Evolutionary conservation across 2,329 filamentous ascomycete genomes (phyloP).

Genomic region (Fusarium chaquense): DNA sequence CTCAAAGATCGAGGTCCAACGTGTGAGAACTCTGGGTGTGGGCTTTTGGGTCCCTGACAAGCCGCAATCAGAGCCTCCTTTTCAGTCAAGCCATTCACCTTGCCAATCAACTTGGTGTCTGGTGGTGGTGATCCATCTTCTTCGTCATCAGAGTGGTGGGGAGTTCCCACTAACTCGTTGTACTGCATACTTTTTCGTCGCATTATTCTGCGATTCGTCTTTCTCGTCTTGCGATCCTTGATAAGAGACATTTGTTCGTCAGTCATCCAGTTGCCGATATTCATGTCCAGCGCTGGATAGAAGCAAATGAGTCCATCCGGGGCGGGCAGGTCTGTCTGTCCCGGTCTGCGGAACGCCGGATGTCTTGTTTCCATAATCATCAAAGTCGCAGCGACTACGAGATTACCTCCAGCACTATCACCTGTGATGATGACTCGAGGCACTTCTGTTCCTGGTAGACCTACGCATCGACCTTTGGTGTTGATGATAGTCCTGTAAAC

Average conservation of each 20-base stretch:
- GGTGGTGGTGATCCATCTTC: constrained; percentile 56
- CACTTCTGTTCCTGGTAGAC: constrained; percentile 56
- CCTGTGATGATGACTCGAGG: constrained; percentile 60
- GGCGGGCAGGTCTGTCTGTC: constrained; percentile 70
- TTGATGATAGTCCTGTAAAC: constrained; percentile 56
- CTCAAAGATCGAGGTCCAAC: constrained; percentile 55
- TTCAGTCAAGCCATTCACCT: constrained; percentile 12
- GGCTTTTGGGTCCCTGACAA: constrained; percentile 44
- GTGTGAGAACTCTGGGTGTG: constrained; percentile 66
- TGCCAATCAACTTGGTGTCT: constrained; percentile 11
- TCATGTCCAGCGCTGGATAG: constrained; percentile 94
- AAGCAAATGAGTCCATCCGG: constrained; percentile 87
- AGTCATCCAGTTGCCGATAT: constrained; percentile 99
- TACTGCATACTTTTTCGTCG: constrained; percentile 91
- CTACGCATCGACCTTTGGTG: constrained; percentile 58
- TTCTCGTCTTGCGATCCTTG: constrained; percentile 81
- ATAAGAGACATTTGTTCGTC: constrained; percentile 98
- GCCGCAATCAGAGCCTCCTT: constrained; percentile 20
- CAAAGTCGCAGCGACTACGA: constrained; percentile 76
- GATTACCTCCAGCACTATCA: constrained; percentile 63
- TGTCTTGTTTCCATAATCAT: constrained; percentile 87
- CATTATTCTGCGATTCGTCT: constrained; percentile 82
- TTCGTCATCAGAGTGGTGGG: constrained; percentile 83
- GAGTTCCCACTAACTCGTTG: constrained; percentile 83
- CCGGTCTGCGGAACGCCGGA: constrained; percentile 51